Conservation (phyloP, 352 stramenopile species). For the Phytophthora boehmeriae region DNA sequence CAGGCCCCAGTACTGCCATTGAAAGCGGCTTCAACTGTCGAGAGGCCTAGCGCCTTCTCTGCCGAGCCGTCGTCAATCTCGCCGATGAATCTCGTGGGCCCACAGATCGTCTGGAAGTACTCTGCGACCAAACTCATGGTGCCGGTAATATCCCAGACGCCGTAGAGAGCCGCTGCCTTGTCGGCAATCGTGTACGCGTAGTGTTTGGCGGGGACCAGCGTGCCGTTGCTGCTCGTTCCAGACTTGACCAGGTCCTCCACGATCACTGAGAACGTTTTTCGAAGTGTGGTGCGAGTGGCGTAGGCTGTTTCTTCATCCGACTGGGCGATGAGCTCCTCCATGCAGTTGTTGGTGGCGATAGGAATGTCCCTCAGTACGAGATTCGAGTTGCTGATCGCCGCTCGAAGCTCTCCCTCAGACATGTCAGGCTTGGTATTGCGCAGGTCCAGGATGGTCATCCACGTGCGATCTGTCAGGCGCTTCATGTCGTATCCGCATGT, state of each 20-base stretch:
- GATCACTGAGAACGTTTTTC: conserved; percentile 48
- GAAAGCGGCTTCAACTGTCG: conserved; percentile 42
- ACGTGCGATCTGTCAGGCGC: conserved; percentile 21
- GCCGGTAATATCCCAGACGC: conserved; percentile 42
- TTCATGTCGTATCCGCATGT: conserved; percentile 31
- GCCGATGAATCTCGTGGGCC: conserved; percentile 43
- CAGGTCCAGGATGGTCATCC: conserved; percentile 23
- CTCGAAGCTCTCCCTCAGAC: conserved; percentile 21
- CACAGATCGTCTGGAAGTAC: conserved; percentile 56
- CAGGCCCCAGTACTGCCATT: conserved; percentile 26
- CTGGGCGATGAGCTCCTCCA: conserved; percentile 30
- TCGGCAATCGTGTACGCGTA: conserved; percentile 45
- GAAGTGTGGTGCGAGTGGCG: conserved; percentile 40
- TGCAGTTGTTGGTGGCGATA: conserved; percentile 36
- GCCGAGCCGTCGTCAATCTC: conserved; percentile 45
- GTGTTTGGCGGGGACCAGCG: conserved; percentile 19
- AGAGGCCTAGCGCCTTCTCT: conserved; percentile 39
- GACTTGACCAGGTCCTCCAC: conserved; percentile 44
- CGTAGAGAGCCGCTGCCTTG: conserved; percentile 40
- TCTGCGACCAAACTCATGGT: conserved; percentile 36
- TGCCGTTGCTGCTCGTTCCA: conserved; percentile 30
- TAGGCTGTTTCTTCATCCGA: conserved; percentile 16
- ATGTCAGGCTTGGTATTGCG: conserved; percentile 17
- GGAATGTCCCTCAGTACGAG: conserved; percentile 53
- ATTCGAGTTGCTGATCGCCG: conserved; percentile 31